Conservation (phyloP, 192 early-diverging fungal species). For the Entomortierella parvispora region DNA sequence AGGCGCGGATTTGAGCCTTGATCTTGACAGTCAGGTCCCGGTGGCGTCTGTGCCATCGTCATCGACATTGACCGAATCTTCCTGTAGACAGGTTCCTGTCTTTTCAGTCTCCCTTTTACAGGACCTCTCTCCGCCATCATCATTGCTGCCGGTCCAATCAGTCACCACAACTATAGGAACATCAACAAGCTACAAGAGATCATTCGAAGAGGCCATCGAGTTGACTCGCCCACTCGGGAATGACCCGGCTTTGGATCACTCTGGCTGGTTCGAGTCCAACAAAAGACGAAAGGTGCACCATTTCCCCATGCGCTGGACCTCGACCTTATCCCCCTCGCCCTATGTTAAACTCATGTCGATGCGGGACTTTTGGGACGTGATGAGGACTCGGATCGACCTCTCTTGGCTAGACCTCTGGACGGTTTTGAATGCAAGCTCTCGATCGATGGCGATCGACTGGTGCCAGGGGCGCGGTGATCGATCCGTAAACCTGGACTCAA, state of each 20-base stretch:
- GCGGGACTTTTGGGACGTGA: slow-evolving; percentile 49
- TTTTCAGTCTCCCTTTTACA: too few species aligned
- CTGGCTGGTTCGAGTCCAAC: slow-evolving; percentile 37
- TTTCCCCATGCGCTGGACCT: slow-evolving; percentile 42
- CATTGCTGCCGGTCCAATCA: slow-evolving; percentile 1
- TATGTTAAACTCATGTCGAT: slow-evolving; percentile 35
- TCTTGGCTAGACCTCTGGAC: slow-evolving; percentile 34
- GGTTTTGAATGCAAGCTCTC: not conserved
- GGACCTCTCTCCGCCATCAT: not conserved
- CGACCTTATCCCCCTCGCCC: slow-evolving; percentile 28
- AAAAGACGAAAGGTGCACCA: slow-evolving; percentile 50
- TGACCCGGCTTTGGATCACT: slow-evolving; percentile 14
- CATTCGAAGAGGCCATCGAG: slow-evolving; percentile 42
- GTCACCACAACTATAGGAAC: too few species aligned
- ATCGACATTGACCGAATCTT: not conserved
- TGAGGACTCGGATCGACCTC: slow-evolving; percentile 29
- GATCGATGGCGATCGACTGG: not conserved
- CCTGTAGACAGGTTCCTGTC: not conserved
- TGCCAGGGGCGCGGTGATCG: not conserved
- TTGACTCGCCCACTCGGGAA: slow-evolving; percentile 36
- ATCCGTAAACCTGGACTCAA: not conserved
- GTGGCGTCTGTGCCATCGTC: not conserved
- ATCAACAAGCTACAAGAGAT: slow-evolving; percentile 28
- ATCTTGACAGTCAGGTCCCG: not conserved
- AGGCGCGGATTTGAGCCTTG: slow-evolving; percentile 2